phyloP scores from a whole-genome alignment of 2,329 filamentous ascomycete genomes.

The Raffaelea arxii region DNA sequence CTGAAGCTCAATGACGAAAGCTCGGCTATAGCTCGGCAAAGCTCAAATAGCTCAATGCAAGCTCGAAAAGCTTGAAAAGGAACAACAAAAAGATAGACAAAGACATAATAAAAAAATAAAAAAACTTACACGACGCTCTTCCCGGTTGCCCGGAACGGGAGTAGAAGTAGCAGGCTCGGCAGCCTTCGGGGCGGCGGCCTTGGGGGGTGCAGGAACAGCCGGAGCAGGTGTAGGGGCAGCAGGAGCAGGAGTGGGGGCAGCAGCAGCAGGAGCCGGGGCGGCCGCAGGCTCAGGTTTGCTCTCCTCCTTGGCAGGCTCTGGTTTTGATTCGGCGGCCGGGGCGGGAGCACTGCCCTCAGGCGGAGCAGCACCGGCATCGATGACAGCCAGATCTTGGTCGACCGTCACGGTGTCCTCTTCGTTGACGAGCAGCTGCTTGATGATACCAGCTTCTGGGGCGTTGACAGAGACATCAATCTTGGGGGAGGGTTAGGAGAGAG shows the following conservation, averaged over 20 bases:
- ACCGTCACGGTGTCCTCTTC: conserved; percentile 95
- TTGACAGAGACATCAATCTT: conserved; percentile 97
- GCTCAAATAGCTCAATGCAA: too few species aligned
- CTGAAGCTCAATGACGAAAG: too few species aligned
- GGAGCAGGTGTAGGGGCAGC: conserved; percentile 13
- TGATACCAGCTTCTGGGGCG: conserved; percentile 78
- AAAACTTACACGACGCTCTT: conserved; percentile 74
- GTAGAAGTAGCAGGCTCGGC: conserved; percentile 29
- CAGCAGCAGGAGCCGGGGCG: conserved; percentile 12
- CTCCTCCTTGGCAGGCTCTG: conserved; percentile 25
- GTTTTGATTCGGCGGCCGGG: conserved; percentile 18
- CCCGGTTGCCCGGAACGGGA: conserved; percentile 57
- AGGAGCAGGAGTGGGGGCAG: conserved; percentile 12
- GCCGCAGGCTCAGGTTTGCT: conserved; percentile 25
- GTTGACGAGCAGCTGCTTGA: conserved; percentile 83
- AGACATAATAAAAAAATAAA: too few species aligned
- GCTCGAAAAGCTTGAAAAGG: too few species aligned
- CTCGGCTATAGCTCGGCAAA: too few species aligned
- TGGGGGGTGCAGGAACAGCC: conserved; percentile 16
- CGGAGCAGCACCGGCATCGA: conserved; percentile 66
- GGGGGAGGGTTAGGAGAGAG: neutral
- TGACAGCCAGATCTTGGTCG: conserved; percentile 78
- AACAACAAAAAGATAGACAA: too few species aligned
- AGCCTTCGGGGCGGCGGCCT: conserved; percentile 14
- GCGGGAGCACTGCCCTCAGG: conserved; percentile 30